A percentile compares a stretch with the other conserved stretches of the same genome.
Evolutionary conservation across 176 grass and related monocot genomes (phyloP).

Genomic region (Eleusine coracana): DNA sequence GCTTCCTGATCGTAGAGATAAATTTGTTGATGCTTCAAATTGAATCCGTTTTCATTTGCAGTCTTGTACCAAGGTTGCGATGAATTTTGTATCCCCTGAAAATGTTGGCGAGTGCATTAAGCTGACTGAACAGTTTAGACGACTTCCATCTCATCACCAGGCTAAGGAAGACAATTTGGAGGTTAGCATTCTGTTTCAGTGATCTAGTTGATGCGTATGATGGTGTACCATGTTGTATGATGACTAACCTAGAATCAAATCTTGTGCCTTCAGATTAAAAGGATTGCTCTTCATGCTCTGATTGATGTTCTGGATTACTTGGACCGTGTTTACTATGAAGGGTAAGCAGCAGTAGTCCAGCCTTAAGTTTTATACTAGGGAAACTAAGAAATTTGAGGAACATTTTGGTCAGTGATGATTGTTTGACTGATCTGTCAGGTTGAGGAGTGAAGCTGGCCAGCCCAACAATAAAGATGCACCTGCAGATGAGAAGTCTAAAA

Average conservation of each 20-base stretch:
- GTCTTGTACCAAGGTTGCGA: conserved; percentile 90
- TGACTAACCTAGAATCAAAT: not conserved
- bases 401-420: not conserved
- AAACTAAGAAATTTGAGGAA: not conserved
- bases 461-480: not conserved
- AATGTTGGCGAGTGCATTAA: conserved; percentile 66
- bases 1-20: not conserved
- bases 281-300: conserved; percentile 71
- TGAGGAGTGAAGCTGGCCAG: not conserved
- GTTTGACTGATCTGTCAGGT: conserved; percentile 6
- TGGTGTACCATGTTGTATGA: not conserved
- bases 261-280: conserved; percentile 60
- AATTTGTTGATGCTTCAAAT: not conserved
- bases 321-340: not conserved
- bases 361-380: not conserved
- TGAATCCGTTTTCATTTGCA: conserved; percentile 33
- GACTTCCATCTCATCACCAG: conserved; percentile 68
- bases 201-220: not conserved
- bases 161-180: conserved; percentile 87
- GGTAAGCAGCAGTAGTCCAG: conserved; percentile 12
- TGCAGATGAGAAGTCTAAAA: not conserved
- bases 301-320: conserved; percentile 46
- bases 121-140: conserved; percentile 69
- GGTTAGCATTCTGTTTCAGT: conserved; percentile 33
- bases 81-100: conserved; percentile 91